These are phyloP conservation scores for Agrocybe chaxingu DNA, from an alignment of 768 basidiomycete species.

Conservation along the genomic window DNA sequence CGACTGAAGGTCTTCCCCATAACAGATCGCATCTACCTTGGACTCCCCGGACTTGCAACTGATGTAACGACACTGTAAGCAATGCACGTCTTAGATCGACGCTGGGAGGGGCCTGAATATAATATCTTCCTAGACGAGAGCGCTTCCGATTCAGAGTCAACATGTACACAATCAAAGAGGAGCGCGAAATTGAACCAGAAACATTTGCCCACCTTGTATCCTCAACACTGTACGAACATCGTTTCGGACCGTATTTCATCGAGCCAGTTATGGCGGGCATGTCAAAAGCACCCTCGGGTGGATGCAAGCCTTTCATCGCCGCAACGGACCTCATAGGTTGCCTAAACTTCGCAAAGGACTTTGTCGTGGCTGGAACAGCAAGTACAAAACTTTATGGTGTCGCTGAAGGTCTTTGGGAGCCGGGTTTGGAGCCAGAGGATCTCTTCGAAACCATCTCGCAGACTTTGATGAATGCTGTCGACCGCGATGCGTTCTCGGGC, in stretches of 20 bases:
- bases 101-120: constrained; percentile 6
- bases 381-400: constrained; percentile 92
- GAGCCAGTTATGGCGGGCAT: constrained; percentile 96
- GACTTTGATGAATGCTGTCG: constrained; percentile 90
- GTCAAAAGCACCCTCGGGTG: constrained; percentile 66
- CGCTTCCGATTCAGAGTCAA: constrained; percentile 92
- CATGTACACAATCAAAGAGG: constrained; percentile 99
- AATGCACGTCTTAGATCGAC: background rate
- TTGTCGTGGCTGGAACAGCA: constrained; percentile 94
- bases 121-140: constrained; percentile 63
- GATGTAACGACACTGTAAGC: constrained; percentile 90
- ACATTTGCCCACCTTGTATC: constrained; percentile 95
- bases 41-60: constrained; percentile 88
- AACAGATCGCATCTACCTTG: constrained; percentile 88
- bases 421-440: constrained; percentile 93
- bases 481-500: constrained; percentile 94
- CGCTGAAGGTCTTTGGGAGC: constrained; percentile 98
- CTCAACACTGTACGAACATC: constrained; percentile 91
- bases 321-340: constrained; percentile 93
- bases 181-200: constrained; percentile 93
- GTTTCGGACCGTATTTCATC: constrained; percentile 95
- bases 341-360: constrained; percentile 93
- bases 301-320: constrained; percentile 88
- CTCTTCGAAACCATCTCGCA: constrained; percentile 98
- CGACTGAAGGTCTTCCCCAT: constrained; percentile 81